These are phyloP conservation scores for Plasmodium vivax DNA, from an alignment of 169 alveolate genomes.

Conservation along the genomic window DNA sequence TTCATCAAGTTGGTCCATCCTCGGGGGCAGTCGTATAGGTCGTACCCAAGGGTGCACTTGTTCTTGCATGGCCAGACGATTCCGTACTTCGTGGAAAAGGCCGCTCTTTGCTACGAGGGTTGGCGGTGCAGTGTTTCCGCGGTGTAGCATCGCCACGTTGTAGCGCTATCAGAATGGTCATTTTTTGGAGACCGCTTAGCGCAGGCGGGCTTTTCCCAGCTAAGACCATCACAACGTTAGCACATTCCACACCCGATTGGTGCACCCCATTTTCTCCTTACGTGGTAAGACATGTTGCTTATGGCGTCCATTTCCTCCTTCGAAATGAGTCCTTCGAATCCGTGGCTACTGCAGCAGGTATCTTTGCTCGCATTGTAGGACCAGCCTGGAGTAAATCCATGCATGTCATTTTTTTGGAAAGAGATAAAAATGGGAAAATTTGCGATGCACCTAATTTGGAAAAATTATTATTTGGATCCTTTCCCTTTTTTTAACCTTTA, in stretches of 20 bases:
- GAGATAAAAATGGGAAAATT: not conserved
- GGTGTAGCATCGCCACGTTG: not conserved
- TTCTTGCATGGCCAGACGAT: slow-evolving; percentile 70
- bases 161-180: not conserved
- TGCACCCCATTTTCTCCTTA: not conserved
- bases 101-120: slow-evolving; percentile 46
- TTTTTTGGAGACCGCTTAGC: not conserved
- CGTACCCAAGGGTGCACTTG: slow-evolving; percentile 50
- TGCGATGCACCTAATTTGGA: not conserved
- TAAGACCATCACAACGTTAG: not conserved
- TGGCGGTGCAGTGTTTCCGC: not conserved
- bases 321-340: slow-evolving; percentile 51
- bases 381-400: slow-evolving; percentile 39
- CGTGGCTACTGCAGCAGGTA: slow-evolving; percentile 15
- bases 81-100: slow-evolving; percentile 62
- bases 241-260: not conserved
- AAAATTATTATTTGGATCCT: not conserved
- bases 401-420: not conserved
- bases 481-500: slow-evolving; percentile 32
- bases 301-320: slow-evolving; percentile 51
- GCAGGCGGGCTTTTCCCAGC: not conserved
- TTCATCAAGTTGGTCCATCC: slow-evolving; percentile 64
- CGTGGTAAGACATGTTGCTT: slow-evolving; percentile 66
- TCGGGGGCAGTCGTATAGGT: slow-evolving; percentile 48
- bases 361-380: slow-evolving; percentile 29